Evolutionary conservation across 164 flowering plant species (phyloP), one percentile per base, ranked within the genome.

Genomic region (Vitis amurensis): DNA sequence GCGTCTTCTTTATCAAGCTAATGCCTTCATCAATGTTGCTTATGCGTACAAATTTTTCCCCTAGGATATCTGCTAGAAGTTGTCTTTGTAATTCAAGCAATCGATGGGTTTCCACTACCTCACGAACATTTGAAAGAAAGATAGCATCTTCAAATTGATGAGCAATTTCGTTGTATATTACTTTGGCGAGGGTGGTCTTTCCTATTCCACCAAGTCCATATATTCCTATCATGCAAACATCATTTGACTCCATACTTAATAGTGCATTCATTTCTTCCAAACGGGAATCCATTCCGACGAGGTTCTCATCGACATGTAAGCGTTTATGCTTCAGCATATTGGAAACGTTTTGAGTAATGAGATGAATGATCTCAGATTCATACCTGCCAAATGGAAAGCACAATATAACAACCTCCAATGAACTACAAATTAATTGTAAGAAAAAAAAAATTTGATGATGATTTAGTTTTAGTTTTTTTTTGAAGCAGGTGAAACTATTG

Each of bases 151-250:
- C 64, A 52, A 71, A 71, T 31, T 4, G 14, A n/a, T 0, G 2
- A 12, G 4, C 2, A 31, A 57, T 27, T 10, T 65, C 0, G 55
- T 71, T 71, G 44, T 57, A 71, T 15, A 60, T 52, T 12, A 47
- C 62, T 17, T 50, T 57, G 59, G 74, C 63, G 8, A 71, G 29
- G n/a, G 59, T 71, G 10, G 74, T 64, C 63, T 71, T 71, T 2
- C 74, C 74, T 1, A 71, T 59, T 19, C 74, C 74, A 9, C 74
- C 74, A 61, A 71, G 30, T 8, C 64, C 74, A 11, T 27, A 50
- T 23, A 71, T 64, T 16, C 61, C 64, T 3, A 66, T 47, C 1
- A 65, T 30, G n/a, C 16, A 37, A 48, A 65, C 69, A 19, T 49
- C 64, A 0, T 16, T 11, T 14, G 58, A 16, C 4, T 27, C 55